phyloP scores from a whole-genome alignment of 78 protist genomes.

The Pigoraptor vietnamica region DNA sequence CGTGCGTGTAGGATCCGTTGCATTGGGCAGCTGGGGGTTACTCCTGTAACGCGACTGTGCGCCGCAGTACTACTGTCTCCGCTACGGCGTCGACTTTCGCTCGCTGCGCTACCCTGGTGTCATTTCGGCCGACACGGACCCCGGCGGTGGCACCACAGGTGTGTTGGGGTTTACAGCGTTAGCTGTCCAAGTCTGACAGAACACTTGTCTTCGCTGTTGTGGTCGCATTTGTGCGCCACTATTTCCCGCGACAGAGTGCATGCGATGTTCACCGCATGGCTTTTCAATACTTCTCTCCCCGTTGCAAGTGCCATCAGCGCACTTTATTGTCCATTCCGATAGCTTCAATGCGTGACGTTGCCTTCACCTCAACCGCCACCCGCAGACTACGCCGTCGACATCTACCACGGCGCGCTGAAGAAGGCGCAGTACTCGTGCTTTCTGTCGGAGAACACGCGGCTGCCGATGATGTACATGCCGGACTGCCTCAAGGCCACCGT shows the following conservation, averaged over 20 bases:
- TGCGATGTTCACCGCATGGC: too few relatives aligned
- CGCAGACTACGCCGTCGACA: constrained; percentile 62
- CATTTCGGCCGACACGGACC: constrained; percentile 42
- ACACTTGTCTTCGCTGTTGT: background rate
- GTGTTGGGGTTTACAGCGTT: background rate
- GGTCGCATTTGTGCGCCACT: too few relatives aligned
- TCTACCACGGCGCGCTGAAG: constrained; percentile 46
- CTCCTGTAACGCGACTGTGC: background rate
- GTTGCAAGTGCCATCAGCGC: too few relatives aligned
- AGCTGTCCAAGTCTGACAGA: background rate
- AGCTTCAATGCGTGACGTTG: too few relatives aligned
- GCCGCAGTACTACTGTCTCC: constrained; percentile 35
- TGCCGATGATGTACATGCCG: constrained; percentile 77
- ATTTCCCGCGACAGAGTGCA: too few relatives aligned
- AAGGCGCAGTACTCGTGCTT: constrained; percentile 37
- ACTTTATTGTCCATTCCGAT: too few relatives aligned
- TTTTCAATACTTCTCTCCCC: too few relatives aligned
- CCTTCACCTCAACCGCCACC: too few relatives aligned
- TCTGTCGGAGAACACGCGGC: constrained; percentile 21
- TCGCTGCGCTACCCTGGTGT: constrained; percentile 73
- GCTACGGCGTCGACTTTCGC: constrained; percentile 64
- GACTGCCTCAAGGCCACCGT: constrained; percentile 55
- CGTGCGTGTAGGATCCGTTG: background rate
- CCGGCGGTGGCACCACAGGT: constrained; percentile 81
- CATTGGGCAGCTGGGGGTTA: background rate